These are phyloP conservation scores for Pseudocercospora crystallina DNA, from an alignment of 2,329 filamentous ascomycete genomes.

Conservation along the genomic window DNA sequence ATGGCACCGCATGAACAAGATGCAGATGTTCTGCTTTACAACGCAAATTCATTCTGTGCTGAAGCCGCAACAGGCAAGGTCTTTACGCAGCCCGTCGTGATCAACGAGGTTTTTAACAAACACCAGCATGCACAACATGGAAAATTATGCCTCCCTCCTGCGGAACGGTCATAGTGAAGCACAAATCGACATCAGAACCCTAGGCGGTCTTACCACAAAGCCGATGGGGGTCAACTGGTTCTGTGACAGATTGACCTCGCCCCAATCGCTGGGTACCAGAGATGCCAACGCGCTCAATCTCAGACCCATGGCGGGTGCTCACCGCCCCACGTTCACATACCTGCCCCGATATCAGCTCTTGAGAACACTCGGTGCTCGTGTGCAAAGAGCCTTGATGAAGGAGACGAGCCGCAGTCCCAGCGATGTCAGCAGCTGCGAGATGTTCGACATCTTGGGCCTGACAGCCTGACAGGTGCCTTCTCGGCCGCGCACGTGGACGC, in stretches of 20 bases:
- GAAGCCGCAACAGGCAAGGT: neutral
- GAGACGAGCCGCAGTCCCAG: neutral
- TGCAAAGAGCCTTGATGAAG: conserved; percentile 1
- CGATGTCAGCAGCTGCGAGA: conserved; percentile 6
- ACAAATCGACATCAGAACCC: neutral
- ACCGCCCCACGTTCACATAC: conserved; percentile 11
- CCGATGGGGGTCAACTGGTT: conserved; percentile 1
- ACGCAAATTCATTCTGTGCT: neutral
- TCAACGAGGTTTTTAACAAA: conserved; percentile 17
- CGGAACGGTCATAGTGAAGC: neutral
- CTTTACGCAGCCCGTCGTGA: conserved; percentile 13
- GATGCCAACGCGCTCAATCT: conserved; percentile 11
- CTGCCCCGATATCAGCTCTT: conserved; percentile 11
- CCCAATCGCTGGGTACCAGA: neutral
- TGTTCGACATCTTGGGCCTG: conserved; percentile 12
- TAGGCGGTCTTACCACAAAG: neutral
- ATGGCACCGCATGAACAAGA: neutral
- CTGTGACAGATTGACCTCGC: neutral
- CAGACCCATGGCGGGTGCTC: neutral
- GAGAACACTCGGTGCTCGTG: conserved; percentile 1
- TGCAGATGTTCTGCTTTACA: conserved; percentile 1
- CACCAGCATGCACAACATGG: conserved; percentile 6
- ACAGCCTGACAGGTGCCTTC: conserved; percentile 12
- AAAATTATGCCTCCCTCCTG: conserved; percentile 1
- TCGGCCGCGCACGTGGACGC: conserved; percentile 12